Percentiles rank a stretch among this genome's conserved stretches.
phyloP scores from a whole-genome alignment of 768 basidiomycete genomes.

The Podaxis pistillaris region DNA sequence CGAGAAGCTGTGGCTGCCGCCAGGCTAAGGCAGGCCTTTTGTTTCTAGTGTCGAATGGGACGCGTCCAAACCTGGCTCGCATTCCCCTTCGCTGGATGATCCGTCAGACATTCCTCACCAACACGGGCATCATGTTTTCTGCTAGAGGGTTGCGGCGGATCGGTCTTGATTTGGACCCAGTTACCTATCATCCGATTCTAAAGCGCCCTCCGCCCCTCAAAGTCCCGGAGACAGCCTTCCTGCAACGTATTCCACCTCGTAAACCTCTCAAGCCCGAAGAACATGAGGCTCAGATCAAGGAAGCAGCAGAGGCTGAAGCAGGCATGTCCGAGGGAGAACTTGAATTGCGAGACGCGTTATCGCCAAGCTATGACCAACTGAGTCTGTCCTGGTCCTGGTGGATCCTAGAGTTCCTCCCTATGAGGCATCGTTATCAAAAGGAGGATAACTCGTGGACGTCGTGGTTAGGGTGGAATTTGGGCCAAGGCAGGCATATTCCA shows the following conservation, averaged over 20 bases:
- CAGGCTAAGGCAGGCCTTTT: background rate
- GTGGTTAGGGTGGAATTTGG: slow-evolving; percentile 31
- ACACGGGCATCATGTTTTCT: slow-evolving; percentile 60
- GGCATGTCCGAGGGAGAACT: slow-evolving; percentile 62
- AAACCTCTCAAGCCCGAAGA: slow-evolving; percentile 39
- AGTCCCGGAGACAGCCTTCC: slow-evolving; percentile 15
- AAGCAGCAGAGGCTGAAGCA: slow-evolving; percentile 22
- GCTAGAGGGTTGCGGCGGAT: slow-evolving; percentile 38
- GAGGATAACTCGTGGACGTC: slow-evolving; percentile 29
- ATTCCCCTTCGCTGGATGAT: slow-evolving; percentile 69
- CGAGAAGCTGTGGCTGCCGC: background rate
- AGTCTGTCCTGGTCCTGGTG: slow-evolving; percentile 52
- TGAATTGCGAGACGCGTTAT: slow-evolving; percentile 57
- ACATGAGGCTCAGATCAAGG: slow-evolving; percentile 37
- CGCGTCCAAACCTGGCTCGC: slow-evolving; percentile 41
- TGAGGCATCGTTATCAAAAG: slow-evolving; percentile 37
- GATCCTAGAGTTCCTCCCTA: slow-evolving; percentile 59
- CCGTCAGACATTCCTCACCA: slow-evolving; percentile 56
- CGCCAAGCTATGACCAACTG: slow-evolving; percentile 62
- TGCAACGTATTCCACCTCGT: slow-evolving; percentile 21
- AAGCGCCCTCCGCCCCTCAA: slow-evolving; percentile 31
- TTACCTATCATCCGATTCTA: slow-evolving; percentile 35
- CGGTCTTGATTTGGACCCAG: slow-evolving; percentile 36
- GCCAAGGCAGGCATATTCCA: slow-evolving; percentile 38
- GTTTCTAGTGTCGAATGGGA: slow-evolving; percentile 35